Base-by-base conservation (phyloP, 106 monocot species). In the Acorus gramineus region DNA sequence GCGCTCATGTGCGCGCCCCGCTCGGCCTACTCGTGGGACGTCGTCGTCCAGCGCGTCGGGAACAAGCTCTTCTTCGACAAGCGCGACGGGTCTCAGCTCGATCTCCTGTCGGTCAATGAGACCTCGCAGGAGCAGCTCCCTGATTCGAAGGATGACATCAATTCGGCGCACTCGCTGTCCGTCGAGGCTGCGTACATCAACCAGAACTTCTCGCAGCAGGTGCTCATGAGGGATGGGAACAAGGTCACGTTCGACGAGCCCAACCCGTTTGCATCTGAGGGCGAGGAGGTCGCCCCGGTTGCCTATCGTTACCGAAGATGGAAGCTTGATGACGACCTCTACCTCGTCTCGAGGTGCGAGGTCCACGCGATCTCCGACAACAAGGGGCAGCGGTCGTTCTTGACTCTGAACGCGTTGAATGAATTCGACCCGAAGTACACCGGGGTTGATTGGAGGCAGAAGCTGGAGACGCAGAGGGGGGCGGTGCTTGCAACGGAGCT, bases 401-500 rank as follows among this genome's bases (percentile, higher is more conserved):
- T 87, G 14, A 96, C 95, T 5, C 70, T 96, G 14, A 96, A 96
- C 64, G 95, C 90, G 0, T 78, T 96, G 45, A 96, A 91, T 57
- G 95, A 96, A 72, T 96, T 96, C 54, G 95, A 96, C 62, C 74
- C 95, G 5, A 86, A 93, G 73, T 78, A 82, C 62, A 71, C 95
- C 2, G 90, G 90, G 3, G 90, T 96, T 11, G 95, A 96, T 56
- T 96, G 95, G 95, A 72, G 90, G 66, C 77, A 96, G 87, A 96
- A 96, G 79, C 85, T 96, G 8, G 95, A 96, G 76, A 96, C 95
- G 4, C 95, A 96, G 72, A 73, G 79, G 52, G 95, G 95, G 5
- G 95, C 95, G 11, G 95, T 96, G n/a, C 87, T 96, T 42, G 95
- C 90, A 3, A 96, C 90, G 12, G 95, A 96, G 74, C 82, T 96